Percentiles rank a stretch among this genome's conserved stretches.
Conservation (phyloP, 371 early-diverging fungal species). For the Haplosporangium sp. region DNA sequence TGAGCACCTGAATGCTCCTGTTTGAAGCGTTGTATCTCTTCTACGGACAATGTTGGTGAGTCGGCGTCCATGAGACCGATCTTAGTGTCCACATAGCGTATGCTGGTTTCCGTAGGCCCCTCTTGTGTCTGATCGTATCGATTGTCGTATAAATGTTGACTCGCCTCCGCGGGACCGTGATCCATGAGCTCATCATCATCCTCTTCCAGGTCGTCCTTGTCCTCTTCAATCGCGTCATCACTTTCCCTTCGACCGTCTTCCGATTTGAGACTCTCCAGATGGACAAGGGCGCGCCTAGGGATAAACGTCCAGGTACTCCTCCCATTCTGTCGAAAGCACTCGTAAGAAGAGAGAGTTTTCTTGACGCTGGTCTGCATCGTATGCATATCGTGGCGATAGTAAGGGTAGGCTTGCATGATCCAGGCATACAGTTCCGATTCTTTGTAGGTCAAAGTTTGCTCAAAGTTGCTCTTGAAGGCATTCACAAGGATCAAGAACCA, state of each 20-base stretch:
- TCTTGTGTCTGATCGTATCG: constrained; percentile 9
- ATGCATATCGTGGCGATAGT: constrained; percentile 53
- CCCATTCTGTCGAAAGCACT: constrained; percentile 55
- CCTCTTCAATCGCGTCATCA: constrained; percentile 24
- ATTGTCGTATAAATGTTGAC: constrained; percentile 4
- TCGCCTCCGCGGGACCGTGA: constrained; percentile 12
- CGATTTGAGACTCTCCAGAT: constrained; percentile 50
- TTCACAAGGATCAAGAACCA: constrained; percentile 58
- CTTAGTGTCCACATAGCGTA: constrained; percentile 43
- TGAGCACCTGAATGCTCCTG: constrained; percentile 48
- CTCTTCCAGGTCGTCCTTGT: constrained; percentile 26
- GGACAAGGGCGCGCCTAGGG: constrained; percentile 48
- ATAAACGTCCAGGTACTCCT: constrained; percentile 56
- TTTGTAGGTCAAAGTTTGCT: constrained; percentile 53
- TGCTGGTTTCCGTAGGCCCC: constrained; percentile 28
- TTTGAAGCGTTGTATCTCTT: constrained; percentile 54
- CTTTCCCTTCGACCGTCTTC: constrained; percentile 30
- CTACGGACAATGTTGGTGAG: constrained; percentile 44
- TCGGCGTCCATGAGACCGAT: constrained; percentile 38
- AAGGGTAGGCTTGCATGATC: constrained; percentile 56
- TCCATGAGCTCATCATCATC: constrained; percentile 18
- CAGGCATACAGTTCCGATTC: constrained; percentile 54
- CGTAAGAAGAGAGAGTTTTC: constrained; percentile 49
- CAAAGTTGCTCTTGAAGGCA: constrained; percentile 57
- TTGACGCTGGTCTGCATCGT: constrained; percentile 57